These are phyloP conservation scores for Ophiostoma pallidulum DNA, from an alignment of 2,329 filamentous ascomycete species.

Conservation along the genomic window DNA sequence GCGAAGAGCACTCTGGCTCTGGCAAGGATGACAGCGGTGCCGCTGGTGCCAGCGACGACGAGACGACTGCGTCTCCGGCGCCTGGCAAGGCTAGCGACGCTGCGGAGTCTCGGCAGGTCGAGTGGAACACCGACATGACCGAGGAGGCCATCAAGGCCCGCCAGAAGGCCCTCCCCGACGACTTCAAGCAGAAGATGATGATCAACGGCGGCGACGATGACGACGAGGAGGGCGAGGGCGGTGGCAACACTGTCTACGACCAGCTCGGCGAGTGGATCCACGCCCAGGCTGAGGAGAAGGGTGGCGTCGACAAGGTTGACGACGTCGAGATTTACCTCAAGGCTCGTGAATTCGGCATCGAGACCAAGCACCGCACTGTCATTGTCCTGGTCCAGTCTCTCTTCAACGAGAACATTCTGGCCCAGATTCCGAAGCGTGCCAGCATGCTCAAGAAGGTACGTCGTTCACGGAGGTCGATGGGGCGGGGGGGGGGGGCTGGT, in stretches of 20 bases:
- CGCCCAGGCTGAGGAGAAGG: conserved; percentile 59
- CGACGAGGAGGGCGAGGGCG: conserved; percentile 68
- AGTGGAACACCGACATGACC: conserved; percentile 96
- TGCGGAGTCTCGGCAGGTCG: conserved; percentile 62
- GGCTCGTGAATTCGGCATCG: conserved; percentile 91
- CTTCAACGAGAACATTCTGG: conserved; percentile 81
- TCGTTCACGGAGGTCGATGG: no score
- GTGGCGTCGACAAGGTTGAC: conserved; percentile 67
- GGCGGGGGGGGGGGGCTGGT: no score
- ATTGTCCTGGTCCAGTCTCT: conserved; percentile 87
- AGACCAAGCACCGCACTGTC: conserved; percentile 86
- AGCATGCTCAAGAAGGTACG: conserved; percentile 75
- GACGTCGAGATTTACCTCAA: conserved; percentile 92
- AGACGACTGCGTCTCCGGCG: conserved; percentile 31
- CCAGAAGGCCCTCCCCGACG: conserved; percentile 83
- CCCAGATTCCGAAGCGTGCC: conserved; percentile 77
- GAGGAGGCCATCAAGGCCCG: conserved; percentile 92
- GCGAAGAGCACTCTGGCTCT: conserved; percentile 46
- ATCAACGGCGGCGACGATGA: conserved; percentile 69
- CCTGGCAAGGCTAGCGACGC: conserved; percentile 38
- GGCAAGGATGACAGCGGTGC: conserved; percentile 41
- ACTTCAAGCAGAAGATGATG: conserved; percentile 86
- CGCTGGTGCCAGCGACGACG: conserved; percentile 62
- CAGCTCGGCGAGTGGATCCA: conserved; percentile 90
- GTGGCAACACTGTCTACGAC: conserved; percentile 71